Conservation (phyloP, 345 rosid genomes). For the Eucalyptus microcorys region DNA sequence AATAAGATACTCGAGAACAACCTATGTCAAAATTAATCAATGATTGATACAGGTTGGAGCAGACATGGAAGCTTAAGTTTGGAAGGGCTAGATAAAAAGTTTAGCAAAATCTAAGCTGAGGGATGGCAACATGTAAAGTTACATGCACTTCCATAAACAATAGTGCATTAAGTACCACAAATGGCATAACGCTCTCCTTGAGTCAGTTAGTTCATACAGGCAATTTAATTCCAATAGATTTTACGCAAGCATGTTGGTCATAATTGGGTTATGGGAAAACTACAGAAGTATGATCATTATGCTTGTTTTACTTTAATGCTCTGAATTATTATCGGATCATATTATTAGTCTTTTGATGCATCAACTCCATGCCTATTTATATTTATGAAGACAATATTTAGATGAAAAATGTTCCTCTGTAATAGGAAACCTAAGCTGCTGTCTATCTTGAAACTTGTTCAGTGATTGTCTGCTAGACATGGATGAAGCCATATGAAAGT, state of each 20-base stretch:
- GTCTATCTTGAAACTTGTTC: background rate
- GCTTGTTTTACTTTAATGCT: background rate
- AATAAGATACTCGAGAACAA: background rate
- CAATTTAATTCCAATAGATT: background rate
- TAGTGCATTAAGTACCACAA: background rate
- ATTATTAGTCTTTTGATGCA: background rate
- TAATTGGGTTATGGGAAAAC: background rate
- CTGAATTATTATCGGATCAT: background rate
- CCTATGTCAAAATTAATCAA: background rate
- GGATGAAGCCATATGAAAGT: background rate
- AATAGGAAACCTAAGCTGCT: background rate
- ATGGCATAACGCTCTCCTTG: background rate
- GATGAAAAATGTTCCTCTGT: background rate
- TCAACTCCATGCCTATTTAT: background rate
- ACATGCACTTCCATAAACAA: background rate
- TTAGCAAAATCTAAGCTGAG: background rate
- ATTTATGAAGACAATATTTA: background rate
- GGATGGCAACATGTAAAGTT: background rate
- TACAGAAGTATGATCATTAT: background rate
- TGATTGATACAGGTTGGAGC: background rate
- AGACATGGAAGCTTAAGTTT: background rate
- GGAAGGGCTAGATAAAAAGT: background rate
- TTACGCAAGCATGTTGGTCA: background rate
- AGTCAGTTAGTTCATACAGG: background rate
- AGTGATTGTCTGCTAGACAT: background rate